Percentiles rank a stretch among this genome's conserved stretches.
Conservation (phyloP, 768 basidiomycete species). For the Panus rudis region DNA sequence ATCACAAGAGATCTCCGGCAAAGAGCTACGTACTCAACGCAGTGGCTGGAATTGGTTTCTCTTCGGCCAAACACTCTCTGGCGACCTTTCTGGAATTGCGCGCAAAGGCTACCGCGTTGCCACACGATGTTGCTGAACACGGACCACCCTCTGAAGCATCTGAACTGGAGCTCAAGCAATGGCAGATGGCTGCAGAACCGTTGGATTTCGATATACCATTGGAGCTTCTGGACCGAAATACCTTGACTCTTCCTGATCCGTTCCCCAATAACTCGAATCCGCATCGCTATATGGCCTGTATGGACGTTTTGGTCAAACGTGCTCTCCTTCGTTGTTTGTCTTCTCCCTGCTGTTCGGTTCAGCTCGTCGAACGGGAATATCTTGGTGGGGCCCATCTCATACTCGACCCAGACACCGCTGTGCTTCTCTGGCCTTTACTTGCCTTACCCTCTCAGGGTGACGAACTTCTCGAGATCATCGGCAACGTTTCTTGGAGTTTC, state of each 20-base stretch:
- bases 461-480: constrained; percentile 36
- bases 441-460: constrained; percentile 45
- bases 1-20: no score
- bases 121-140: not conserved
- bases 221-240: constrained; percentile 16
- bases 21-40: no score
- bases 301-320: constrained; percentile 63
- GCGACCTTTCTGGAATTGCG: constrained; percentile 12
- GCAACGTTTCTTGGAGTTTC: constrained; percentile 59
- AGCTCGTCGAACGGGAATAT: constrained; percentile 57
- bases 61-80: constrained; percentile 6
- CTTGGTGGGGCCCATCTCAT: constrained; percentile 61
- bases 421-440: constrained; percentile 42
- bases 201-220: constrained; percentile 6
- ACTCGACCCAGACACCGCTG: constrained; percentile 52
- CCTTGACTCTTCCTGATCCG: constrained; percentile 11
- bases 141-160: not conserved
- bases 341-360: constrained; percentile 37
- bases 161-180: constrained; percentile 1
- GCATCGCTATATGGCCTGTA: constrained; percentile 66
- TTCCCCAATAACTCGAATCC: constrained; percentile 31
- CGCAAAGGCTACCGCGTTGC: constrained; percentile 3
- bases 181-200: not conserved
- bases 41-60: no score
- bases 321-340: constrained; percentile 47